Base-by-base conservation (phyloP, 2,329 filamentous ascomycete genomes). In the Chaetomium globosum region DNA sequence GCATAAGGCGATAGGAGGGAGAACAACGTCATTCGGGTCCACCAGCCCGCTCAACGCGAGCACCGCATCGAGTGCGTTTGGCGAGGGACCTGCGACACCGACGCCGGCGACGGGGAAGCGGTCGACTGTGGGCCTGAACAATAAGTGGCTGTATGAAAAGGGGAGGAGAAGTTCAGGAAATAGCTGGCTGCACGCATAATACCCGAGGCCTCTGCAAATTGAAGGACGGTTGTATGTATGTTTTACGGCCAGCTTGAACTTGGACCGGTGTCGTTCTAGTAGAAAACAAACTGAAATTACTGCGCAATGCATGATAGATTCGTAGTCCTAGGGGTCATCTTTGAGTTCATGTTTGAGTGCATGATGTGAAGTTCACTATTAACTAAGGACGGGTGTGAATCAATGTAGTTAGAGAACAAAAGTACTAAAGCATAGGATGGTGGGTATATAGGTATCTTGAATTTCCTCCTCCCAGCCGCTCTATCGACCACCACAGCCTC, bases 91-190 rank as follows among this genome's bases (percentile, higher is more conserved):
- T 1, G 82, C 84, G 16, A 89, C 89, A 21, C 90, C 91, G 1
- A 93, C 88, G 69, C 90, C 91, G 0, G 79, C 79, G 6, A 78
- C 81, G 6, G 83, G 84, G 46, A 92, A 90, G 79, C 85, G 87
- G 64, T 88, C 89, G 51, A 93, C 87, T 70, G 87, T 96, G 60
- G 87, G 88, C 0, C 74, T 97, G 74, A 97, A 94, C 77, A 97
- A 88, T 80, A 96, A 95, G 79, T 98, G 94, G 94, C 78, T 97
- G 66, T 98, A 97, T 74, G 92, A 97, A 77, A 91, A 88, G 78
- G 89, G 90, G 72, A 80, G 87, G 75, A 75, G 87, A 75, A 79
- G 83, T 70, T 81, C 82, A 59, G 76, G 80, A 12, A 81, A 76
- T 63, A 65, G 59, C 19, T 71, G 66, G 69, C 31, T 70, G 66